A percentile compares a stretch with the other conserved stretches of the same genome.
Conservation (phyloP, 495 filamentous ascomycete genomes). For the Aspergillus coremiiformis region DNA sequence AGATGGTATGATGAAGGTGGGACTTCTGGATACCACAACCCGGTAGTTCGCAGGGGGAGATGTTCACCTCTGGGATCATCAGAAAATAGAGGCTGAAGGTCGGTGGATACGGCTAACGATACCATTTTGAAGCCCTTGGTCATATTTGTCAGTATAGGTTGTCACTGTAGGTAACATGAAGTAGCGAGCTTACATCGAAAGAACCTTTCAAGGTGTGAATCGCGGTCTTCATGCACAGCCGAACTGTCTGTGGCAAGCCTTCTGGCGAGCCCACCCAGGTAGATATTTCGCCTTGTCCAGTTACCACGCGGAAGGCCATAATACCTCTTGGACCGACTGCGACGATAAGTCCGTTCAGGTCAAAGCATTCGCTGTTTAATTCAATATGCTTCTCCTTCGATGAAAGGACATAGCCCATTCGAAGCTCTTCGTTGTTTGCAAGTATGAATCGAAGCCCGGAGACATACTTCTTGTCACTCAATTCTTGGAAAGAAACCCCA, state of each 20-base stretch:
- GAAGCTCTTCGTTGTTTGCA: background rate
- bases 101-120: conserved; percentile 3
- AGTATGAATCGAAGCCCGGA: conserved; percentile 1
- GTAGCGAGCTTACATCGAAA: background rate
- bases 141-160: background rate
- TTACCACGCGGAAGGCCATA: conserved; percentile 4
- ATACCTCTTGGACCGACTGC: conserved; percentile 5
- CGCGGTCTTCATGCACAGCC: conserved; percentile 5
- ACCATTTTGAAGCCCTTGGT: conserved; percentile 8
- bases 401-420: conserved; percentile 3
- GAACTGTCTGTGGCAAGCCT: conserved; percentile 2
- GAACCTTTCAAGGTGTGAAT: conserved; percentile 5
- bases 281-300: background rate
- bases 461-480: background rate
- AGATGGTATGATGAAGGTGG: background rate
- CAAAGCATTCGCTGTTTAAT: background rate
- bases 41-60: conserved; percentile 2
- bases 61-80: background rate
- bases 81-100: conserved; percentile 1
- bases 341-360: conserved; percentile 2
- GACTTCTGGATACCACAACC: conserved; percentile 5
- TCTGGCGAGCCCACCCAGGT: conserved; percentile 5
- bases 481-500: conserved; percentile 3
- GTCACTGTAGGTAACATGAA: background rate
- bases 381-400: background rate